Evolutionary conservation across 2,329 filamentous ascomycete genomes (phyloP).

Genomic region (Paramyrothecium sp.): DNA sequence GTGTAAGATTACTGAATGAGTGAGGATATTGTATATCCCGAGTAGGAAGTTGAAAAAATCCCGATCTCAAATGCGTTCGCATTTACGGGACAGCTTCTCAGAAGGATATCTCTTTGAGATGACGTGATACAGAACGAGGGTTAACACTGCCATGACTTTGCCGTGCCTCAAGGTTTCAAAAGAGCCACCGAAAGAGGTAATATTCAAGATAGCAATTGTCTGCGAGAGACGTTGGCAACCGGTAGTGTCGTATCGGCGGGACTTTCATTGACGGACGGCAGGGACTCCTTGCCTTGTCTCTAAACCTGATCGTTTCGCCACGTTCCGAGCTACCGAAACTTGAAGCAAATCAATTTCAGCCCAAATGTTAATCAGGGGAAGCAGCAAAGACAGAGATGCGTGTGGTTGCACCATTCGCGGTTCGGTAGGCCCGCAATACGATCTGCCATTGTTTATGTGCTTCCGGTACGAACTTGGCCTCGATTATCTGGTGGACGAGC

Average conservation of each 20-base stretch:
- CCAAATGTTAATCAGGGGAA: background rate
- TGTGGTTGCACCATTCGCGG: background rate
- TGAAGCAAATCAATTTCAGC: background rate
- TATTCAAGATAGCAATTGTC: too few species aligned
- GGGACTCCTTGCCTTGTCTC: background rate
- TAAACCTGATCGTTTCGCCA: background rate
- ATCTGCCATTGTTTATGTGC: background rate
- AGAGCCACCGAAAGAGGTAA: too few species aligned
- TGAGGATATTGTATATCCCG: conserved; percentile 4
- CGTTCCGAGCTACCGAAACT: background rate
- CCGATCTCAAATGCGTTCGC: background rate
- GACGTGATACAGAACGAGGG: too few species aligned
- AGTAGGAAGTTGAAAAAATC: background rate
- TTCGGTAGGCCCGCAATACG: background rate
- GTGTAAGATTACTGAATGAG: conserved; percentile 48
- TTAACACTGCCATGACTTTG: too few species aligned
- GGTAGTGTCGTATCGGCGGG: too few species aligned
- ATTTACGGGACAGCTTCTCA: background rate
- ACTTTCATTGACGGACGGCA: background rate
- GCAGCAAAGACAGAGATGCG: background rate
- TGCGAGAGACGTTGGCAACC: too few species aligned
- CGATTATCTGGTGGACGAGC: too few species aligned
- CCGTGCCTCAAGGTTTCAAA: too few species aligned
- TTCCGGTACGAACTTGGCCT: background rate
- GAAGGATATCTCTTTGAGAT: background rate